A percentile compares a stretch with the other conserved stretches of the same genome.
phyloP scores from a whole-genome alignment of 148 eudicot genomes.

The Cornus suecica region DNA sequence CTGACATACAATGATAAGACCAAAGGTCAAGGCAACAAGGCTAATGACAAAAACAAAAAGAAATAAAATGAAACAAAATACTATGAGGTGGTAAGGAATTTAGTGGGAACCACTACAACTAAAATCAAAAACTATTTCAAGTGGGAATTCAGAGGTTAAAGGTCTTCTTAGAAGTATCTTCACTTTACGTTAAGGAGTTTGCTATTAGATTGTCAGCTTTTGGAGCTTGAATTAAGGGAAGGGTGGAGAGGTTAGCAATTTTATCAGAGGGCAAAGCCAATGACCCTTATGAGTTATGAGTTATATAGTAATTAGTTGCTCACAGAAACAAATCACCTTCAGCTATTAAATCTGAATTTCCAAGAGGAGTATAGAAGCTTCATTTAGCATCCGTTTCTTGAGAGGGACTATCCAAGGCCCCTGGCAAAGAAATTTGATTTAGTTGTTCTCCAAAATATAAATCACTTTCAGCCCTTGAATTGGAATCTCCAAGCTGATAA shows the following conservation, averaged over 20 bases:
- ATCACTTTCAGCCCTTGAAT: not conserved
- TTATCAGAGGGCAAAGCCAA: not conserved
- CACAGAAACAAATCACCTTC: too few relatives aligned
- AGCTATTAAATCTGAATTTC: not conserved
- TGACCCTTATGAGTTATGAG: not conserved
- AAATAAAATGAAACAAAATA: too few relatives aligned
- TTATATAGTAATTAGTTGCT: too few relatives aligned
- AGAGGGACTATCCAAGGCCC: not conserved
- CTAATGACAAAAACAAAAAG: not conserved
- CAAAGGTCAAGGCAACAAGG: not conserved
- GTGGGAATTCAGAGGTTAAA: not conserved
- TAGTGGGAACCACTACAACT: not conserved
- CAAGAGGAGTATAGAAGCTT: not conserved
- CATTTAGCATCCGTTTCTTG: not conserved
- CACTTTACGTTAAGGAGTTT: not conserved
- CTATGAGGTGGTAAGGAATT: not conserved
- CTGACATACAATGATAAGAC: not conserved
- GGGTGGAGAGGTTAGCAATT: not conserved
- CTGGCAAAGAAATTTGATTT: not conserved
- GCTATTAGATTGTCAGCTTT: not conserved
- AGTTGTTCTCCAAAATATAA: not conserved
- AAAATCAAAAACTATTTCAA: not conserved
- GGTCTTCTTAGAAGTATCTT: not conserved
- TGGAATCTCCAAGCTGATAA: not conserved
- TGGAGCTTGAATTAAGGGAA: not conserved